Evolutionary conservation across 805 yeast species (phyloP), one percentile per base, ranked within the genome.

Genomic region (Cyberlindnera veronae): DNA sequence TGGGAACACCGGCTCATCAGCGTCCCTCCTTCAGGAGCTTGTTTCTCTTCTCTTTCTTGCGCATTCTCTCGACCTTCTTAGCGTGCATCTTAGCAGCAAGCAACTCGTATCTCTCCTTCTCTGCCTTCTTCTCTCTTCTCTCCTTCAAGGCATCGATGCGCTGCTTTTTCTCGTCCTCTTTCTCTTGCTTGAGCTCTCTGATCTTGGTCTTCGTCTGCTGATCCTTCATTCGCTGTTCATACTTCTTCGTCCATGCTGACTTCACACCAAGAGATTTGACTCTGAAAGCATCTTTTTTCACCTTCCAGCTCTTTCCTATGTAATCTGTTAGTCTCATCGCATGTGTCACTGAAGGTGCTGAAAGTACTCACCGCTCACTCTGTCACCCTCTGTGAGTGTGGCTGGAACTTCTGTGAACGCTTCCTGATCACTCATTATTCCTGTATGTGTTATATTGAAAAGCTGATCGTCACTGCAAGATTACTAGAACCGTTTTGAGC

Each of bases 1-100:
- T n/a, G n/a, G n/a, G n/a, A n/a, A n/a, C n/a, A n/a, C n/a, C n/a
- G n/a, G n/a, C n/a, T n/a, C n/a, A 14, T 26, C 37, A 84, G 63
- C 97, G 96, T 59, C 59, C 59, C 36, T 90, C 98, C 61, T 82
- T 88, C 61, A 90, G 79, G 56, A 89, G 69, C 68, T 91, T 91
- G 69, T 90, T 91, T 67, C 98, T 81, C 83, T 91, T 91, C 61
- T 91, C 99, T 59, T 84, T 81, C 69, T 84, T 81, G 67, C 84
- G 81, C 67, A 91, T 61, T 65, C 99, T 77, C 49, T 89, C 98
- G 29, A 89, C 85, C 69, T 79, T 84, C 80, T 89, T 90, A 31
- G 84, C 84, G 60, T 88, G 91, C 95, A 91, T 86, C 64, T 84
- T 87, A 41, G 77, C 74, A 11, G 95, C 93, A 59, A 91, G 61